Conservation (phyloP, 345 rosid species). For the Laguncularia racemosa region DNA sequence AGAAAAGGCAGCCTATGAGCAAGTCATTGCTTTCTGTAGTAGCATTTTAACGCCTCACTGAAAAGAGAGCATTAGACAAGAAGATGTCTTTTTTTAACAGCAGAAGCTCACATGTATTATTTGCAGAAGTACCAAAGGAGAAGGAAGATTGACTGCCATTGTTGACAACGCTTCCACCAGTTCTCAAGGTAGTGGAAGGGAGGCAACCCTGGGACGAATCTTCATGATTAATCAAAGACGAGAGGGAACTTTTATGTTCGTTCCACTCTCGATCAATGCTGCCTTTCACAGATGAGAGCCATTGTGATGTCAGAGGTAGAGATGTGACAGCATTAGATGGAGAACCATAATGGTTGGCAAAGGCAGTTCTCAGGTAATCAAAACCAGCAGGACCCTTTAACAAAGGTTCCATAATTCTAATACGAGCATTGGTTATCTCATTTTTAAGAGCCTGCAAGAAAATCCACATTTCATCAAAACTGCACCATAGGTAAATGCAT, state of each 20-base stretch:
- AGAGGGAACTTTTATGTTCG: conserved; percentile 51
- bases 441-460: conserved; percentile 49
- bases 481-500: not conserved
- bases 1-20: not conserved
- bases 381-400: conserved; percentile 77
- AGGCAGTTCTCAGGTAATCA: conserved; percentile 64
- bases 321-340: conserved; percentile 39
- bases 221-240: conserved; percentile 30
- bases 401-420: conserved; percentile 67
- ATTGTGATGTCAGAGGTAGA: conserved; percentile 44
- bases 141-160: conserved; percentile 14
- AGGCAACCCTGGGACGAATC: conserved; percentile 34
- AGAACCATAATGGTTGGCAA: conserved; percentile 47
- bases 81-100: not conserved
- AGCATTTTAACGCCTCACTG: not conserved
- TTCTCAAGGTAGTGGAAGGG: conserved; percentile 53
- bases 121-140: conserved; percentile 16
- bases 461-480: not conserved
- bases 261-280: conserved; percentile 64
- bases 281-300: conserved; percentile 52
- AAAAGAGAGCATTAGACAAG: not conserved
- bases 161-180: conserved; percentile 52
- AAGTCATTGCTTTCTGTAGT: too few relatives aligned
- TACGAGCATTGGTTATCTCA: conserved; percentile 70
- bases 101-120: conserved; percentile 26